Percentiles rank a stretch among this genome's conserved stretches.
phyloP scores from a whole-genome alignment of 257 asterid species.

The Fraxinus anomala region DNA sequence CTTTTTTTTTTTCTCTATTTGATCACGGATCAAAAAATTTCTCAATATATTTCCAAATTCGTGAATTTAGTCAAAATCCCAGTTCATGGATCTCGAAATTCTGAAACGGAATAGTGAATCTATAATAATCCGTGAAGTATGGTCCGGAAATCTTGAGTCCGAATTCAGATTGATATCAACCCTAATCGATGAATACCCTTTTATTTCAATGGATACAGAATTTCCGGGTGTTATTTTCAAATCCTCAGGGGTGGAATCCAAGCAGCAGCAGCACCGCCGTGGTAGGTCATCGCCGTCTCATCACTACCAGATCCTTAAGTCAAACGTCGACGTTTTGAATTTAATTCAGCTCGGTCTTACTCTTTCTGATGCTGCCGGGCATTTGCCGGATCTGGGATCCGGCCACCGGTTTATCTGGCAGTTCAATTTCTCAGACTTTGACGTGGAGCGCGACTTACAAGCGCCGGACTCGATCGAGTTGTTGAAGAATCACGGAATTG shows the following conservation, averaged over 20 bases:
- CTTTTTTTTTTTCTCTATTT: background rate
- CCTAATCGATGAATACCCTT: conserved; percentile 45
- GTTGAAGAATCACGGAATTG: conserved; percentile 44
- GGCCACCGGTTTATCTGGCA: conserved; percentile 59
- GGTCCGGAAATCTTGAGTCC: conserved; percentile 47
- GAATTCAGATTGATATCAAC: conserved; percentile 47
- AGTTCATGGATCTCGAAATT: conserved; percentile 25
- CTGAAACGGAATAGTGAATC: conserved; percentile 14
- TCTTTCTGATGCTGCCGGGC: conserved; percentile 62
- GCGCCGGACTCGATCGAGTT: conserved; percentile 47
- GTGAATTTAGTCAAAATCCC: background rate
- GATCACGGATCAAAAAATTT: background rate
- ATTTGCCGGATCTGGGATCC: conserved; percentile 61
- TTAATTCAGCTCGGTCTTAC: conserved; percentile 78
- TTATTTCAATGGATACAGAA: conserved; percentile 63
- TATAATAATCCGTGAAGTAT: conserved; percentile 46
- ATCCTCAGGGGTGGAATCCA: conserved; percentile 21
- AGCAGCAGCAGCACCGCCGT: conserved; percentile 11
- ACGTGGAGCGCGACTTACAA: conserved; percentile 47
- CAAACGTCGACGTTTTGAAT: conserved; percentile 68
- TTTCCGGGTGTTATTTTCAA: conserved; percentile 70
- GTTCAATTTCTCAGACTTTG: conserved; percentile 59
- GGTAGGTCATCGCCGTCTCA: conserved; percentile 43
- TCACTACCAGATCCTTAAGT: conserved; percentile 58
- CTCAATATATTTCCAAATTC: background rate